A percentile compares a stretch with the other conserved stretches of the same genome.
These are phyloP conservation scores for Juglanconis sp. DNA, from an alignment of 2,329 filamentous ascomycete genomes.

Conservation along the genomic window DNA sequence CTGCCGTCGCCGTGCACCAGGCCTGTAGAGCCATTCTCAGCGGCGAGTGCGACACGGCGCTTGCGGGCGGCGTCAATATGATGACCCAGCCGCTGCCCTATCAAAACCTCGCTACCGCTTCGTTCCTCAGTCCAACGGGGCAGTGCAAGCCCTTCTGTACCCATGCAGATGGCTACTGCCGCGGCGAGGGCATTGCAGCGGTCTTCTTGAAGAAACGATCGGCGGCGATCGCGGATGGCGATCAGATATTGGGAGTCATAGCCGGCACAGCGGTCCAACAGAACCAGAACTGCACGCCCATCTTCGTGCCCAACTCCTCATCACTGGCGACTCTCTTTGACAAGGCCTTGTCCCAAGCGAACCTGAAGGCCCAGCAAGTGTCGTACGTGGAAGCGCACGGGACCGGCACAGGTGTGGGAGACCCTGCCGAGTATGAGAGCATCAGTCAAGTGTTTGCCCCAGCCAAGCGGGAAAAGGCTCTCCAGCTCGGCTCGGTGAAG, in stretches of 20 bases:
- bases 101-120: constrained; percentile 27
- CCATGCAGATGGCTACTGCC: constrained; percentile 44
- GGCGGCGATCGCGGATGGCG: constrained; percentile 42
- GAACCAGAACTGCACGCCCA: constrained; percentile 33
- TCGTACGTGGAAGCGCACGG: constrained; percentile 38
- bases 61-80: constrained; percentile 28
- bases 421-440: constrained; percentile 31
- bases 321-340: constrained; percentile 29
- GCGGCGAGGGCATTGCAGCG: constrained; percentile 44
- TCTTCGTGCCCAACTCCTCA: constrained; percentile 24
- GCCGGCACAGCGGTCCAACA: constrained; percentile 35
- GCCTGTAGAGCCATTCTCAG: constrained; percentile 29
- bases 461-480: neutral
- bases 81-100: constrained; percentile 23
- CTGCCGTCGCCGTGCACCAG: constrained; percentile 31
- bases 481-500: constrained; percentile 6
- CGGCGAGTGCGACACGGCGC: constrained; percentile 25
- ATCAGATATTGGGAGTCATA: constrained; percentile 40
- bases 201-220: constrained; percentile 46
- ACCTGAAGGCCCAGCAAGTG: constrained; percentile 23
- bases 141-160: constrained; percentile 31
- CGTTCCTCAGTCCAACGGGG: constrained; percentile 29
- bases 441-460: constrained; percentile 29
- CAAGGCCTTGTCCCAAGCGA: constrained; percentile 14
- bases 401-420: constrained; percentile 40